Base-by-base conservation (phyloP, 495 filamentous ascomycete species). In the Xylaria sp. region DNA sequence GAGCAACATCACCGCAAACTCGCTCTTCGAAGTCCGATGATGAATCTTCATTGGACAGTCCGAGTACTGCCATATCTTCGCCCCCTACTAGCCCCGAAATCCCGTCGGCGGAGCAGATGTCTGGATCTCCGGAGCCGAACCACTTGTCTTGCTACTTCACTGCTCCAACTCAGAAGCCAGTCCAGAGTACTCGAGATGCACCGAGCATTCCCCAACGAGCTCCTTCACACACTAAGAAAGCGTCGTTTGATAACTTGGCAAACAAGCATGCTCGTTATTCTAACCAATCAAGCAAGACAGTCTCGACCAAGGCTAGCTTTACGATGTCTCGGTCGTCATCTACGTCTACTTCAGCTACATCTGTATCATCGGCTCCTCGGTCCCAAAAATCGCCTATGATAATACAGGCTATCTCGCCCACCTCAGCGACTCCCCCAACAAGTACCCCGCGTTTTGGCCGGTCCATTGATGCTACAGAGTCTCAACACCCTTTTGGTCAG, bases 141-240 rank as follows among this genome's bases (percentile, higher is more conserved):
- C 95, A 95, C 73, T 86, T 96, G 19, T 92, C 93, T 15, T 87
- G 87, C 41, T 97, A 95, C 78, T 98, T 97, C 81, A 82, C 84
- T 33, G 73, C 84, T 24, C 84, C 88, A 26, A 85, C 83, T 57
- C 81, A 82, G 61, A 84, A 83, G 29, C 65, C 71, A 35, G 43
- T 74, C 31, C 64, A 76, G n/a, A 67, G 69, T 46, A 79, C 81
- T 2, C 81, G 79, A 9, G 87, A 89, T 21, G 85, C 88, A 37
- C 92, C 92, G 0, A 75, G 82, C 53, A 88, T 97, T 57, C 94
- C 94, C 2, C 85, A 89, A 75, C 90, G 95, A 50, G 90, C 93
- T 0, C 84, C 90, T 12, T 94, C 93, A 17, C 95, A 97, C 78
- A 95, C 93, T 75, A 97, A 95, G 84, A 91, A 90, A 74, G 74